Percentiles rank a stretch among this genome's conserved stretches.
Conservation (phyloP, 192 early-diverging fungal species). For the Podila horticola region DNA sequence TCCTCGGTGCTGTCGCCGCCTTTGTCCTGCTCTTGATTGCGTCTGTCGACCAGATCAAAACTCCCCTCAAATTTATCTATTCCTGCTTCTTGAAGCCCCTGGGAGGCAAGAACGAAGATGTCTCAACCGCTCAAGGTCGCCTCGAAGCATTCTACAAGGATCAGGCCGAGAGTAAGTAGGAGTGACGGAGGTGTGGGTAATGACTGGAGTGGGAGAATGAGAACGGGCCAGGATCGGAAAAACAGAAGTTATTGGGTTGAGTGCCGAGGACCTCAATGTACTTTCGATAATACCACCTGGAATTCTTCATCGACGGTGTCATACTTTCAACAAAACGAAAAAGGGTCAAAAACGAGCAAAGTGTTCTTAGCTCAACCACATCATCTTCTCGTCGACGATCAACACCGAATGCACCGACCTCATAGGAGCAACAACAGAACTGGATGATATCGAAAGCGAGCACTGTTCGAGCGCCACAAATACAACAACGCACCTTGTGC, state of each 20-base stretch:
- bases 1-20: slow-evolving; percentile 24
- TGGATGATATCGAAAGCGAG: no score
- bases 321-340: not conserved
- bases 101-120: slow-evolving; percentile 62
- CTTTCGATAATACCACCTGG: no score
- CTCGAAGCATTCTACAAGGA: slow-evolving; percentile 85
- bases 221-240: not conserved
- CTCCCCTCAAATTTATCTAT: slow-evolving; percentile 67
- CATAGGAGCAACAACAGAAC: not conserved
- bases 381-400: no score
- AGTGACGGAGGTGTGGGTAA: no score
- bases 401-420: not conserved
- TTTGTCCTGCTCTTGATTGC: slow-evolving; percentile 40
- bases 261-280: not conserved
- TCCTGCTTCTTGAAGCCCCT: slow-evolving; percentile 82
- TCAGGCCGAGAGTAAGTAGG: slow-evolving; percentile 70
- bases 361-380: no score
- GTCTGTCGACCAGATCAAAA: slow-evolving; percentile 52
- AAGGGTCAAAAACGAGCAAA: not conserved
- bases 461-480: no score
- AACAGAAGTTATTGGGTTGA: not conserved
- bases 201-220: no score
- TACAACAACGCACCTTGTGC: no score
- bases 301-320: not conserved
- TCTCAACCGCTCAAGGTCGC: slow-evolving; percentile 70